phyloP scores from a whole-genome alignment of 2,329 filamentous ascomycete species.

The Dothistroma pini region DNA sequence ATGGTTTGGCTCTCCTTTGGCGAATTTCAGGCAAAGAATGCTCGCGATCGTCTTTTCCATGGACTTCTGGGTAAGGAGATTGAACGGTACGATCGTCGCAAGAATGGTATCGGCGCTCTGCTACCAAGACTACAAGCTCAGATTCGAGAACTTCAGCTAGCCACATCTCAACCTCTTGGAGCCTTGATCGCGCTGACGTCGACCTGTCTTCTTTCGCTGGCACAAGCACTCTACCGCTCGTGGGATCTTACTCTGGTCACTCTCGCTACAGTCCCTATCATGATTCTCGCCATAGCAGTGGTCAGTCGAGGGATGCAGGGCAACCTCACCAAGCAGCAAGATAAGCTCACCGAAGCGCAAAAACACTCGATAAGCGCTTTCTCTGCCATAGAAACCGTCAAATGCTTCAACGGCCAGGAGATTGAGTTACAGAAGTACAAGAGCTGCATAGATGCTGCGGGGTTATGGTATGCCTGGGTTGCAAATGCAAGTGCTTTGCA shows the following conservation, averaged over 20 bases:
- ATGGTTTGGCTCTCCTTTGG: conserved; percentile 72
- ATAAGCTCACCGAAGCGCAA: conserved; percentile 64
- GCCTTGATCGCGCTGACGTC: conserved; percentile 61
- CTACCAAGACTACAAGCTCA: conserved; percentile 74
- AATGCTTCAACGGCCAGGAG: conserved; percentile 73
- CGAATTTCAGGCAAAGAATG: conserved; percentile 69
- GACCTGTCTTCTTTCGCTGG: conserved; percentile 63
- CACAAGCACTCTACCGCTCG: conserved; percentile 71
- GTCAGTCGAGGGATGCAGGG: conserved; percentile 60
- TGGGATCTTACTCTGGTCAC: conserved; percentile 83
- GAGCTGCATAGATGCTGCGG: conserved; percentile 55
- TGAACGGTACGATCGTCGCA: conserved; percentile 74
- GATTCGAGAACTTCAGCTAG: conserved; percentile 74
- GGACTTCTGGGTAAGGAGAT: conserved; percentile 69
- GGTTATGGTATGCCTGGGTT: conserved; percentile 62
- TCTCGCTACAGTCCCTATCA: conserved; percentile 67
- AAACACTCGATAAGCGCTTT: conserved; percentile 69
- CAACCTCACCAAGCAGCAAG: conserved; percentile 66
- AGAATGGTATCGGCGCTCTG: conserved; percentile 68
- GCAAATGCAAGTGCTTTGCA: conserved; percentile 67
- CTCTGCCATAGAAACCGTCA: conserved; percentile 76
- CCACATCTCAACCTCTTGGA: conserved; percentile 75
- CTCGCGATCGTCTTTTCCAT: conserved; percentile 62
- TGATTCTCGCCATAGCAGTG: conserved; percentile 57
- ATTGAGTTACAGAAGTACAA: conserved; percentile 66